phyloP scores from a whole-genome alignment of 305 asterid genomes.

The Solanum hybrid region DNA sequence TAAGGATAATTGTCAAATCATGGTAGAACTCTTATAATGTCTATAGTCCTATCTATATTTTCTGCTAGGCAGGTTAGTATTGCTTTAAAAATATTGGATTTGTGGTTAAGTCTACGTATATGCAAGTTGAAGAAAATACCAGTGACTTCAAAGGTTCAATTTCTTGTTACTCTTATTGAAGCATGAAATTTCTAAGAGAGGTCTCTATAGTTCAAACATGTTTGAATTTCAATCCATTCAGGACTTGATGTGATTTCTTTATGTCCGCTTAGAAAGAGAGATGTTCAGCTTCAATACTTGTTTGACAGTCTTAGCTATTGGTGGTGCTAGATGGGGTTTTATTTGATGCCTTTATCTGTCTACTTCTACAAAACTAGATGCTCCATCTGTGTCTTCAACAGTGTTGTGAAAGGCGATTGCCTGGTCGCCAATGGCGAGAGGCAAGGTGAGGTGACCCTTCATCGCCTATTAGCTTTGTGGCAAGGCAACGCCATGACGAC shows the following conservation, averaged over 20 bases:
- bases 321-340: neutral
- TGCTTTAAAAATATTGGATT: neutral
- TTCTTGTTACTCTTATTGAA: neutral
- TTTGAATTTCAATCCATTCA: neutral
- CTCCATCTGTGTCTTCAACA: neutral
- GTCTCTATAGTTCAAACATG: neutral
- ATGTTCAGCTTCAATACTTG: neutral
- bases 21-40: neutral
- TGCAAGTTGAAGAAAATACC: neutral
- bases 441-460: neutral
- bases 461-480: neutral
- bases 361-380: neutral
- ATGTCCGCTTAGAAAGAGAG: neutral
- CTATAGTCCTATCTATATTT: neutral
- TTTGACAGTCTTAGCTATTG: neutral
- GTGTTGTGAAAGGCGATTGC: neutral
- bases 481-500: neutral
- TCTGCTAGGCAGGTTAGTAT: neutral
- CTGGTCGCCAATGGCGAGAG: neutral
- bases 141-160: neutral
- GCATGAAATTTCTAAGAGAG: neutral
- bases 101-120: neutral
- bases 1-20: constrained; percentile 22
- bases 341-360: neutral
- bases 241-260: neutral